Evolutionary conservation across 768 basidiomycete genomes (phyloP), one percentile per base, ranked within the genome.

Genomic region (Psilocybe cubensis): DNA sequence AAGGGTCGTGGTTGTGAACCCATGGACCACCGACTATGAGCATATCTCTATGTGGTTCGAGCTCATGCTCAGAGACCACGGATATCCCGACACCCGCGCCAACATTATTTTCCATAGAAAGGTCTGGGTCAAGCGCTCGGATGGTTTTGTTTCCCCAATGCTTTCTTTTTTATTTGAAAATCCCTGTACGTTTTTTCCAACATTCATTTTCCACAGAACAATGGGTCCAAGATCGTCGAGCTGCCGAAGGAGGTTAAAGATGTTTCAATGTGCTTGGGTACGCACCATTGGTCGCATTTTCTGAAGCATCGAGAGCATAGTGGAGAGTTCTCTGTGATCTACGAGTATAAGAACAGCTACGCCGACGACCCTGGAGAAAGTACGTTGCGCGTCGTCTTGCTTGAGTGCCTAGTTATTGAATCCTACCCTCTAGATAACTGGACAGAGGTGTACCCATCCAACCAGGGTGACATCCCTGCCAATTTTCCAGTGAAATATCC

Each of bases 1-100:
- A 4, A 25, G 46, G 9, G 27, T 59, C 2, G 58, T 75, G 0
- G 66, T 75, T 2, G 61, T 69, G 0, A 63, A 71, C 20, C 70
- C 72, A 23, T 74, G 74, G 74, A 67, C 33, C 11, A 24, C 29
- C 8, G 27, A 66, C 27, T 44, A 52, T 10, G 57, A 71, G 35
- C 68, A 71, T 41, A 66, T 74, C 10, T 57, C 64, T 8, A 68
- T 67, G 11, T 76, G 75, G 75, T 71, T 76, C 21, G 67, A 71
- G 29, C 46, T 67, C n/a, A 75, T 76, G 75, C 55, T 76, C 1
- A 55, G 50, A 28, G 69, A 69, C 1, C 62, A 68, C 3, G 35
- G 35, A n/a, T 68, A 70, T 57, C 70, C 69, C 7, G 63, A 61
- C 8, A 60, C 66, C 4, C 62, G 62, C 3, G 58, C 50, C 2